Percentiles rank a stretch among this genome's conserved stretches.
Evolutionary conservation across 176 grass and related monocot genomes (phyloP).

Genomic region (Oropetium thomaeum): DNA sequence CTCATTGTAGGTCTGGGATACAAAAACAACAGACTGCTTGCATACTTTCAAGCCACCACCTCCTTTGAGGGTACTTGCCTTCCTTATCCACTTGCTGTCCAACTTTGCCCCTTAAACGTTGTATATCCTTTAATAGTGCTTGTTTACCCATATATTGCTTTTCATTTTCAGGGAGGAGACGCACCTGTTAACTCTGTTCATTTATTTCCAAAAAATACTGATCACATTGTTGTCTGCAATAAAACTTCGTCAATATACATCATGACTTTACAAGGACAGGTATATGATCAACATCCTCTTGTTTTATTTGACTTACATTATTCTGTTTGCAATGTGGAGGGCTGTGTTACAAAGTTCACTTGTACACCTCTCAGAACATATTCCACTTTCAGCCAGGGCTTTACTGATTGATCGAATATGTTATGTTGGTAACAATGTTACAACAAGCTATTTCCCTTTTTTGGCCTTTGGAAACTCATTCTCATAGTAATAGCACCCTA

Average conservation of each 20-base stretch:
- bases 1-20: slow-evolving; percentile 81
- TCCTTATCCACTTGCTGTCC: slow-evolving; percentile 16
- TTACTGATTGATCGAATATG: neutral
- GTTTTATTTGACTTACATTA: neutral
- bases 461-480: neutral
- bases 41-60: slow-evolving; percentile 95
- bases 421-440: neutral
- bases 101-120: neutral
- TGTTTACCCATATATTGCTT: neutral
- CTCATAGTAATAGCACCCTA: slow-evolving; percentile 1
- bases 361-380: neutral
- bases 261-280: slow-evolving; percentile 98
- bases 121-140: slow-evolving; percentile 15
- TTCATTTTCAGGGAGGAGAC: slow-evolving; percentile 80
- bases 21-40: slow-evolving; percentile 96
- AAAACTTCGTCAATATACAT: slow-evolving; percentile 90
- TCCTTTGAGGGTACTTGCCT: slow-evolving; percentile 73
- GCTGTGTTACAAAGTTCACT: neutral
- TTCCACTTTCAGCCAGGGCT: neutral
- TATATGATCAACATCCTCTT: slow-evolving; percentile 38
- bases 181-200: slow-evolving; percentile 89
- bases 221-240: slow-evolving; percentile 96
- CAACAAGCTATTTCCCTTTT: neutral
- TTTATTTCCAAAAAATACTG: slow-evolving; percentile 87
- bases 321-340: slow-evolving; percentile 3